These are phyloP conservation scores for Apiotrichum sp. DNA, from an alignment of 1,284 basidiomycete genomes.

Conservation along the genomic window DNA sequence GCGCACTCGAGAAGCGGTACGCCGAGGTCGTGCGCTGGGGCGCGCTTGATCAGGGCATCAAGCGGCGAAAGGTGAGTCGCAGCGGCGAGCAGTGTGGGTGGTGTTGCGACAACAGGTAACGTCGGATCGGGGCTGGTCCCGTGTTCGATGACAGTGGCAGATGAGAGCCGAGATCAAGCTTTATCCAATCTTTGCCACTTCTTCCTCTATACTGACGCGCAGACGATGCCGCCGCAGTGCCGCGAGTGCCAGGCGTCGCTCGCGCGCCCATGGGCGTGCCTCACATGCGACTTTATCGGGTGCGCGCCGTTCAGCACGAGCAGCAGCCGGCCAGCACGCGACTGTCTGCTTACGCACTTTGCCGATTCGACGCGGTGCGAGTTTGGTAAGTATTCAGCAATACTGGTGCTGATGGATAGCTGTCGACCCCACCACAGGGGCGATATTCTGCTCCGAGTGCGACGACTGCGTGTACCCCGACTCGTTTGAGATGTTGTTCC, in stretches of 20 bases:
- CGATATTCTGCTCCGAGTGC: slow-evolving; percentile 57
- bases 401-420: slow-evolving; percentile 43
- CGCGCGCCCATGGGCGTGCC: slow-evolving; percentile 67
- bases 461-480: slow-evolving; percentile 57
- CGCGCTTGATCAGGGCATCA: slow-evolving; percentile 28
- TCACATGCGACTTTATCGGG: slow-evolving; percentile 68
- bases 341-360: slow-evolving; percentile 32
- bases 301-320: slow-evolving; percentile 54
- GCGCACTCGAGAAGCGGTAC: slow-evolving; percentile 21
- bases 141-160: too few relatives aligned
- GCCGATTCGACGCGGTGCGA: slow-evolving; percentile 45
- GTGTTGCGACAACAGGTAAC: too few relatives aligned
- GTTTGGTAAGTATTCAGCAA: slow-evolving; percentile 58
- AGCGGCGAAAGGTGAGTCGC: slow-evolving; percentile 38
- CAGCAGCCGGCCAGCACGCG: slow-evolving; percentile 51
- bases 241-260: slow-evolving; percentile 57
- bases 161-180: too few relatives aligned
- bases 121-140: too few relatives aligned
- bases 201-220: slow-evolving; percentile 7
- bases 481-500: slow-evolving; percentile 48
- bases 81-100: too few relatives aligned
- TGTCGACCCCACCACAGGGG: slow-evolving; percentile 56
- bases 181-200: too few relatives aligned
- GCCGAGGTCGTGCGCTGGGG: slow-evolving; percentile 33
- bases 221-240: slow-evolving; percentile 56